Evolutionary conservation across 257 asterid genomes (phyloP).

Genomic region (Sherardia arvensis): DNA sequence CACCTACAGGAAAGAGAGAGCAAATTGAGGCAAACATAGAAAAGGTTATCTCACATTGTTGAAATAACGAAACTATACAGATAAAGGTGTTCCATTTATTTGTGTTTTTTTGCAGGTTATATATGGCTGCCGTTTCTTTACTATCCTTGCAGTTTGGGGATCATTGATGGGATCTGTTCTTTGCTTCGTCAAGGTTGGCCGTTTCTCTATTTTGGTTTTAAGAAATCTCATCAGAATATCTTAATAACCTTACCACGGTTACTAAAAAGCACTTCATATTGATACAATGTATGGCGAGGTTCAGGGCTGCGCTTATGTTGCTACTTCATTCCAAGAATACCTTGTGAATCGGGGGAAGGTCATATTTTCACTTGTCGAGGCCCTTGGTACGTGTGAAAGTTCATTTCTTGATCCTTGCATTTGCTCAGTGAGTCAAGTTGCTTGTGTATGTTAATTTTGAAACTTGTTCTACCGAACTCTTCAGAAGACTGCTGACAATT

Average conservation of each 20-base stretch:
- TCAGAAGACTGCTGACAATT: neutral
- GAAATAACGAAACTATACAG: neutral
- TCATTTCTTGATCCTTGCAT: neutral
- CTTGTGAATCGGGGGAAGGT: slow-evolving; percentile 48
- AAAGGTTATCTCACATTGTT: slow-evolving; percentile 33
- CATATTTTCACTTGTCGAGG: slow-evolving; percentile 71
- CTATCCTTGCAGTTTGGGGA: slow-evolving; percentile 92
- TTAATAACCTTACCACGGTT: neutral
- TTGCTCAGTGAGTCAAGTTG: neutral
- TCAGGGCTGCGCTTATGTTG: slow-evolving; percentile 71
- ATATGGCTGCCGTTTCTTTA: slow-evolving; percentile 73
- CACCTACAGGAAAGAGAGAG: slow-evolving; percentile 23
- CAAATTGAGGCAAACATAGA: slow-evolving; percentile 40
- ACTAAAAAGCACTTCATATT: neutral
- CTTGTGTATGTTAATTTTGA: neutral
- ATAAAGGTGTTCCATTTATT: slow-evolving; percentile 35
- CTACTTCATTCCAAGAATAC: slow-evolving; percentile 47
- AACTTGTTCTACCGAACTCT: neutral
- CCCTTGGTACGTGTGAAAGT: slow-evolving; percentile 46
- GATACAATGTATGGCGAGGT: neutral
- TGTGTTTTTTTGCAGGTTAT: slow-evolving; percentile 38
- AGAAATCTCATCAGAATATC: neutral
- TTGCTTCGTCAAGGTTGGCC: slow-evolving; percentile 62
- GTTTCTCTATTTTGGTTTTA: neutral
- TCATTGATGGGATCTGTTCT: slow-evolving; percentile 77